These are phyloP conservation scores for Musa balbisiana DNA, from an alignment of 202 grass and related monocot species.

Conservation along the genomic window DNA sequence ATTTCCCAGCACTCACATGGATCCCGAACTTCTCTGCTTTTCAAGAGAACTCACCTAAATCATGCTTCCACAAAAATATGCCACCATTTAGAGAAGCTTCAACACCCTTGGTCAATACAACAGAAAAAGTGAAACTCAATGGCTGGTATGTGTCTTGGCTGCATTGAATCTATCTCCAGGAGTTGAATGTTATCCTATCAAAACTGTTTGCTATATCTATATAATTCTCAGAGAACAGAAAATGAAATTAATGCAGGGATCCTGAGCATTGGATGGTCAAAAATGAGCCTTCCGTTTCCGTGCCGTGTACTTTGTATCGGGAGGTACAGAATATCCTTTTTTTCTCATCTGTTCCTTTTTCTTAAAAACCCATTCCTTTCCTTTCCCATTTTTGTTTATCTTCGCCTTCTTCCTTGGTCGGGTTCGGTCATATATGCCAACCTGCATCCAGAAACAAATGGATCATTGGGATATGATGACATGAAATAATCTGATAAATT, in stretches of 20 bases:
- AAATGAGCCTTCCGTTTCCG: conserved; percentile 75
- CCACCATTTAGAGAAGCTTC: neutral
- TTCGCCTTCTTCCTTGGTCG: conserved; percentile 67
- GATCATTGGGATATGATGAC: neutral
- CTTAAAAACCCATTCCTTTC: conserved; percentile 67
- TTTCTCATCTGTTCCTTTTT: conserved; percentile 89
- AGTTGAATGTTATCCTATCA: neutral
- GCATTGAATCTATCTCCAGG: neutral
- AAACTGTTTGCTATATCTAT: neutral
- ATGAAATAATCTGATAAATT: conserved; percentile 2
- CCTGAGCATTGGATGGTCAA: conserved; percentile 16
- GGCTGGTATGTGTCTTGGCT: neutral
- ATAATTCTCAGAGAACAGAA: no score
- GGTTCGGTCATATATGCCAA: conserved; percentile 72
- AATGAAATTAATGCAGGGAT: neutral
- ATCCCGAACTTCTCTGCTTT: no score
- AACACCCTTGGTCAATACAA: neutral
- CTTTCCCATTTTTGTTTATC: conserved; percentile 60
- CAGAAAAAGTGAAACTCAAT: neutral
- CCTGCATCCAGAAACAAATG: conserved; percentile 31
- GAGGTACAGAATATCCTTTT: conserved; percentile 54
- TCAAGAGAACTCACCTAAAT: no score
- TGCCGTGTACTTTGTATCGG: conserved; percentile 68
- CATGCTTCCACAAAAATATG: neutral
- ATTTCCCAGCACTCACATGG: no score